These are phyloP conservation scores for Eucalyptus sp. DNA, from an alignment of 345 rosid genomes.

Conservation along the genomic window DNA sequence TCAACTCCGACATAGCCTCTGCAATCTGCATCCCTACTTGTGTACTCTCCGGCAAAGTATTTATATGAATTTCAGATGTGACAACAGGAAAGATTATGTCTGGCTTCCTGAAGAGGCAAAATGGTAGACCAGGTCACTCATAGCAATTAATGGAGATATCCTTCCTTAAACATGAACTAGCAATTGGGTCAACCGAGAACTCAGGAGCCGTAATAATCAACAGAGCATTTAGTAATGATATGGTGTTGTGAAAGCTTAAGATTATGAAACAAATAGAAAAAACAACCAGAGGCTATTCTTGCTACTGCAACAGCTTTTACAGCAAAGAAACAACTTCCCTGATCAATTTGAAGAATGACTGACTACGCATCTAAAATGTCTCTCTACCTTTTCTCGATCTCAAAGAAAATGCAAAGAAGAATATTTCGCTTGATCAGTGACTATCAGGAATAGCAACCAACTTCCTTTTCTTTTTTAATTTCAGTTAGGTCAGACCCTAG, in stretches of 20 bases:
- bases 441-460: not conserved
- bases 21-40: not conserved
- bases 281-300: not conserved
- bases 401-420: not conserved
- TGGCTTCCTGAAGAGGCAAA: constrained; percentile 16
- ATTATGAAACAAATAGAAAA: not conserved
- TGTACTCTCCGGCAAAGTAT: not conserved
- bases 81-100: constrained; percentile 27
- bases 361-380: not conserved
- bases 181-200: not conserved
- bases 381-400: not conserved
- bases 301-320: not conserved
- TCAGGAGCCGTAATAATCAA: not conserved
- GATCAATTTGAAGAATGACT: not conserved
- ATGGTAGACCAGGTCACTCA: not conserved
- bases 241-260: not conserved
- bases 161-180: not conserved
- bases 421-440: not conserved
- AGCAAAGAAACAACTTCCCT: not conserved
- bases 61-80: not conserved
- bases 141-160: not conserved
- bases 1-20: not conserved
- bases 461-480: not conserved
- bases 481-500: not conserved
- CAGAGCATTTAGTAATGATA: not conserved